Evolutionary conservation across 139 green algal genomes (phyloP).

Genomic region (Haematococcus sp.): DNA sequence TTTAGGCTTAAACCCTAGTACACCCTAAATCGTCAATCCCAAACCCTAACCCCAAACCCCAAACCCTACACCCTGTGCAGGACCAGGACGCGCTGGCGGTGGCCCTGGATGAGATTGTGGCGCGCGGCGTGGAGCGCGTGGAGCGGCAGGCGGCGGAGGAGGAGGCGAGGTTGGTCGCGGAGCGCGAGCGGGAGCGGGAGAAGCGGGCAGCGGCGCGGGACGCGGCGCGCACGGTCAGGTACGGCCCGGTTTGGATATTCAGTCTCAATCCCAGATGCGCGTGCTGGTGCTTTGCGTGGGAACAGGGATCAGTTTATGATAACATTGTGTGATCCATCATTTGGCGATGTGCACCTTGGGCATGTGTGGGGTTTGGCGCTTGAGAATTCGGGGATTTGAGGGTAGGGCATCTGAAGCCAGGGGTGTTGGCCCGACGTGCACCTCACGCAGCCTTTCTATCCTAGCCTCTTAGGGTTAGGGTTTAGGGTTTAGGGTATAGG

Average conservation of each 20-base stretch:
- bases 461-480: too few relatives aligned
- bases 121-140: background rate
- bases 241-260: background rate
- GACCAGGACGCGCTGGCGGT: constrained; percentile 3
- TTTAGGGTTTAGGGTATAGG: too few relatives aligned
- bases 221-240: background rate
- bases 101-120: background rate
- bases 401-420: too few relatives aligned
- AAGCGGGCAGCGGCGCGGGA: background rate
- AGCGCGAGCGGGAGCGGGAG: background rate
- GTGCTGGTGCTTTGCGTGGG: background rate
- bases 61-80: background rate
- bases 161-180: too few relatives aligned
- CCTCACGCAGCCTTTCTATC: too few relatives aligned
- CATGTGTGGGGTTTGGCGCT: too few relatives aligned
- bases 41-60: too few relatives aligned
- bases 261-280: background rate
- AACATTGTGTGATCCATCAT: background rate
- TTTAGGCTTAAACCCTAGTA: too few relatives aligned
- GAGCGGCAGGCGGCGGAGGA: background rate
- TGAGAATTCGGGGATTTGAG: too few relatives aligned
- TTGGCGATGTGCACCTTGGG: too few relatives aligned
- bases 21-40: too few relatives aligned
- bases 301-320: background rate
- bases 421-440: too few relatives aligned